Conservation (phyloP, 257 asterid genomes). For the Solanum megistacrolobum region DNA sequence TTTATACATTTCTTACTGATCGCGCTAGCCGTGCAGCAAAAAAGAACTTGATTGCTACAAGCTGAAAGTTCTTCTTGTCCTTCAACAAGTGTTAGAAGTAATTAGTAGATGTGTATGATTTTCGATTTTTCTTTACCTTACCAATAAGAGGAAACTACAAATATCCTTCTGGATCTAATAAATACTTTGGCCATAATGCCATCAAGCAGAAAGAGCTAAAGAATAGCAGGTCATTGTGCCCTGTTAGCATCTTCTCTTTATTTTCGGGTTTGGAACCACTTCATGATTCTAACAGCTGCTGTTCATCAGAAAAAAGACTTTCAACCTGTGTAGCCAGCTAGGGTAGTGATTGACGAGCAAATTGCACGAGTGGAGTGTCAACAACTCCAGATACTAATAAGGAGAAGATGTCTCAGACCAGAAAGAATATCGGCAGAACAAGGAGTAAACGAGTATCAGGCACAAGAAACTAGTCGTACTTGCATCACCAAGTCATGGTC, state of each 20-base stretch:
- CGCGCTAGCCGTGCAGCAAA: neutral
- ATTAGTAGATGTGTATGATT: neutral
- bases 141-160: neutral
- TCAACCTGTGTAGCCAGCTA: neutral
- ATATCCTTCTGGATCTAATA: neutral
- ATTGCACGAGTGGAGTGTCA: neutral
- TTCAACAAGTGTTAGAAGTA: neutral
- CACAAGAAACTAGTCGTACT: neutral
- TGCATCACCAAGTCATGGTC: neutral
- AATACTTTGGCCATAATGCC: neutral
- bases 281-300: neutral
- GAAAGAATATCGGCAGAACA: neutral
- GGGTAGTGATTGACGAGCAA: neutral
- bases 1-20: neutral
- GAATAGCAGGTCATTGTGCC: neutral
- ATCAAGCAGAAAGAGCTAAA: neutral
- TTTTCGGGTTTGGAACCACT: neutral
- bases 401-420: neutral
- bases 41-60: neutral
- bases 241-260: neutral
- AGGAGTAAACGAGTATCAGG: neutral
- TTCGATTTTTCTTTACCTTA: neutral
- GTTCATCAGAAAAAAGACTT: neutral
- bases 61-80: neutral
- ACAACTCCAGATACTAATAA: neutral